Conservation (phyloP, 2,329 filamentous ascomycete species). For the Talaromyces sp. region DNA sequence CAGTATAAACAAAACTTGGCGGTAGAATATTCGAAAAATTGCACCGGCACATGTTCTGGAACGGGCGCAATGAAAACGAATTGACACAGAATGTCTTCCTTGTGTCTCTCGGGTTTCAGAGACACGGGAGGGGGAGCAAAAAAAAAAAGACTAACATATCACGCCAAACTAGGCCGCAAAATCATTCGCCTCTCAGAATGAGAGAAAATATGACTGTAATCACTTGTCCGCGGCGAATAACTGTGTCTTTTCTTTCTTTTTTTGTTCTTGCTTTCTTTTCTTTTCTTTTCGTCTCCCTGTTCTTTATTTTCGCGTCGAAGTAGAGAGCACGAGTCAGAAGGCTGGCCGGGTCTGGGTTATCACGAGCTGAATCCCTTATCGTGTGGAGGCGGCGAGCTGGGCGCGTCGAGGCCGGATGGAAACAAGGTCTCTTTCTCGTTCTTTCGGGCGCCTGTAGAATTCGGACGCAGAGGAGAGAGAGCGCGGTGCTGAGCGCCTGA, state of each 20-base stretch:
- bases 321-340: neutral
- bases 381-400: neutral
- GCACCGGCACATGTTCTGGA: neutral
- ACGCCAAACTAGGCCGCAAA: neutral
- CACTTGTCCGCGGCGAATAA: neutral
- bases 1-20: neutral
- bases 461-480: neutral
- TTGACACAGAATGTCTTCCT: neutral
- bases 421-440: neutral
- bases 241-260: neutral
- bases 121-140: neutral
- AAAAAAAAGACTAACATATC: neutral
- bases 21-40: neutral
- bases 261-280: neutral
- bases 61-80: neutral
- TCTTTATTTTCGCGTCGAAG: neutral
- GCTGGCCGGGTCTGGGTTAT: neutral
- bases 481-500: neutral
- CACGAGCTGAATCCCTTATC: neutral
- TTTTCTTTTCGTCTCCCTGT: neutral
- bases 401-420: neutral
- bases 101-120: neutral
- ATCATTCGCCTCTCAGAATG: neutral
- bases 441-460: neutral
- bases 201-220: neutral